Percentiles rank a stretch among this genome's conserved stretches.
These are phyloP conservation scores for Fusarium brevicatenulatum DNA, from an alignment of 2,329 filamentous ascomycete genomes.

Conservation along the genomic window DNA sequence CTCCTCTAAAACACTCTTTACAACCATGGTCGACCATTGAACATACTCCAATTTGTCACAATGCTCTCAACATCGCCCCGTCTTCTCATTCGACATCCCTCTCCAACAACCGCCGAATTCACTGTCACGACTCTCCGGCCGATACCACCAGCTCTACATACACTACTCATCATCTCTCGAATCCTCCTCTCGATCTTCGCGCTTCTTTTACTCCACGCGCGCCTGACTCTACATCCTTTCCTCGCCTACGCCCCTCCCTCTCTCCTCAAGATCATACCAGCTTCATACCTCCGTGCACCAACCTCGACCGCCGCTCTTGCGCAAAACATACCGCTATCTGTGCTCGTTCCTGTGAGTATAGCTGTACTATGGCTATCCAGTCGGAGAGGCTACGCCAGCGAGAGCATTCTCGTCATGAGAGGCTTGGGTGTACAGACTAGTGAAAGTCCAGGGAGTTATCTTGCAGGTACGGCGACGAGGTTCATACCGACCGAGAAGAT, in stretches of 20 bases:
- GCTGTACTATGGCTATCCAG: slow-evolving; percentile 57
- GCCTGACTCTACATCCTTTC: slow-evolving; percentile 53
- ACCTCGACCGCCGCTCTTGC: slow-evolving; percentile 50
- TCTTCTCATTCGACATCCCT: slow-evolving; percentile 73
- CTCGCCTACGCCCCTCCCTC: slow-evolving; percentile 31
- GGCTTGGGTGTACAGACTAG: slow-evolving; percentile 92
- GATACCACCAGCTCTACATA: slow-evolving; percentile 57
- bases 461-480: slow-evolving; percentile 60
- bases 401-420: slow-evolving; percentile 88
- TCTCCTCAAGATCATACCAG: slow-evolving; percentile 22
- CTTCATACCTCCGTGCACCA: slow-evolving; percentile 45
- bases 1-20: too few relatives aligned
- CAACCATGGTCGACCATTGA: slow-evolving; percentile 9
- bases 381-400: slow-evolving; percentile 67
- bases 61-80: slow-evolving; percentile 72
- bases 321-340: slow-evolving; percentile 49
- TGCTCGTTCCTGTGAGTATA: slow-evolving; percentile 52
- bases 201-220: slow-evolving; percentile 61
- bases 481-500: slow-evolving; percentile 92
- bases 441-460: slow-evolving; percentile 69
- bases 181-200: slow-evolving; percentile 56
- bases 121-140: slow-evolving; percentile 84
- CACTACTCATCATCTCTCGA: slow-evolving; percentile 55
- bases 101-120: slow-evolving; percentile 91
- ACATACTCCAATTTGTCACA: slow-evolving; percentile 9